These are phyloP conservation scores for Cystofilobasidium macerans DNA, from an alignment of 768 basidiomycete genomes.

Conservation along the genomic window DNA sequence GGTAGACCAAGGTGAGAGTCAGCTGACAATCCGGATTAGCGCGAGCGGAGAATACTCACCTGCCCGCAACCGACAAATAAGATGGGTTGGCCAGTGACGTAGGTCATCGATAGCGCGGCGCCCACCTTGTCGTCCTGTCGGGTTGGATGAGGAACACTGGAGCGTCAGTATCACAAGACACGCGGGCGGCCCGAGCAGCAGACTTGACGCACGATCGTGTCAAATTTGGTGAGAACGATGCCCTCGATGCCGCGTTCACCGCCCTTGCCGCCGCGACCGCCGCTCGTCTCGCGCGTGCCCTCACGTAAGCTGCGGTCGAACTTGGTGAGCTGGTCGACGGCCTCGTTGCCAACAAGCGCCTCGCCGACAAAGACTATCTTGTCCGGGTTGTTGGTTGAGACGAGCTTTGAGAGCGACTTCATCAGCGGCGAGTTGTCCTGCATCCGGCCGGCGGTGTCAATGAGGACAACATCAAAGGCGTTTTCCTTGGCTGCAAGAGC, in stretches of 20 bases:
- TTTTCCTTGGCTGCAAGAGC: conserved; percentile 59
- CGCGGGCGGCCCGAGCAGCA: neutral
- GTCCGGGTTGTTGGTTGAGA: conserved; percentile 86
- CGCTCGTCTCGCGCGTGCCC: conserved; percentile 61
- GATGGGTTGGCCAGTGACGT: conserved; percentile 96
- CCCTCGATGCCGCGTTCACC: conserved; percentile 77
- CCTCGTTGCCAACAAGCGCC: conserved; percentile 95
- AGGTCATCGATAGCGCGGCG: conserved; percentile 96
- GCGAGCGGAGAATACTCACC: conserved; percentile 42
- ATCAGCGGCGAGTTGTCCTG: conserved; percentile 99
- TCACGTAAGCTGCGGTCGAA: conserved; percentile 90
- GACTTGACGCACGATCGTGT: conserved; percentile 63
- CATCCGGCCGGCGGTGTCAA: conserved; percentile 98
- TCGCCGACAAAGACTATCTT: conserved; percentile 98
- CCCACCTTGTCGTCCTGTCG: conserved; percentile 61
- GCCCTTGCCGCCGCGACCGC: conserved; percentile 50
- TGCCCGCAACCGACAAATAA: conserved; percentile 96
- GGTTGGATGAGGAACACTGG: neutral
- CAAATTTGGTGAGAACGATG: conserved; percentile 98
- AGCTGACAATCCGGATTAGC: too few relatives aligned
- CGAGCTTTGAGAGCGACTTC: conserved; percentile 97
- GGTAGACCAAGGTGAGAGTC: too few relatives aligned
- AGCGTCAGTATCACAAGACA: conserved; percentile 1
- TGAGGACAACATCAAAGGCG: conserved; percentile 88
- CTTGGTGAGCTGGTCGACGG: conserved; percentile 92